phyloP scores from a whole-genome alignment of 2,329 filamentous ascomycete species.

The Teratosphaeria zuluensis region DNA sequence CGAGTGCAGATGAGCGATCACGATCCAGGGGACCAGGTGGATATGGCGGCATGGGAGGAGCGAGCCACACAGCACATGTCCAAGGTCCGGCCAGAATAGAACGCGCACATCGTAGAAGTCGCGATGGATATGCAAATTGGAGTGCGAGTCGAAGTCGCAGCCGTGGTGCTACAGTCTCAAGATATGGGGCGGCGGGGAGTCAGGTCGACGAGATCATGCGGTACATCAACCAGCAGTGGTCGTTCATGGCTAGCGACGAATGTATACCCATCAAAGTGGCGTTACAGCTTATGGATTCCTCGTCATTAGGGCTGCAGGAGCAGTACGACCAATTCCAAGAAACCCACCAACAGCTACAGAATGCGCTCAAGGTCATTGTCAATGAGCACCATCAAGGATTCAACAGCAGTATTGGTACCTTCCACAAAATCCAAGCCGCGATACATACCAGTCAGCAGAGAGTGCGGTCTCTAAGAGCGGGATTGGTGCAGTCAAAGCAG shows the following conservation, averaged over 20 bases:
- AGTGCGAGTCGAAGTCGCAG: slow-evolving; percentile 13
- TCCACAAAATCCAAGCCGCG: slow-evolving; percentile 94
- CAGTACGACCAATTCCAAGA: slow-evolving; percentile 77
- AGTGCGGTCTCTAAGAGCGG: slow-evolving; percentile 72
- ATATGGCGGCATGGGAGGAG: slow-evolving; percentile 27
- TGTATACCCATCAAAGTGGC: slow-evolving; percentile 90
- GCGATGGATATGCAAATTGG: slow-evolving; percentile 21
- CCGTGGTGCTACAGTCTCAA: slow-evolving; percentile 3
- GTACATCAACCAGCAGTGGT: slow-evolving; percentile 82
- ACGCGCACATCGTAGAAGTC: slow-evolving; percentile 33
- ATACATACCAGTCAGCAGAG: slow-evolving; percentile 81
- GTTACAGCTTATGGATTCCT: slow-evolving; percentile 87
- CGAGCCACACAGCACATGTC: slow-evolving; percentile 8
- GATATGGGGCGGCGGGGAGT: slow-evolving; percentile 30
- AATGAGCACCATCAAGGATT: slow-evolving; percentile 99
- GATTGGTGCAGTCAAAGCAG: slow-evolving; percentile 68
- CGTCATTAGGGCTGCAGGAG: slow-evolving; percentile 83
- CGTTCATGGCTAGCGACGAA: slow-evolving; percentile 77
- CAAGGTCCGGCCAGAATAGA: slow-evolving; percentile 31
- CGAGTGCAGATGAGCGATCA: slow-evolving; percentile 27
- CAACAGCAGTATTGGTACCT: slow-evolving; percentile 97
- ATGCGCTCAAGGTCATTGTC: slow-evolving; percentile 85
- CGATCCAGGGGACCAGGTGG: slow-evolving; percentile 29
- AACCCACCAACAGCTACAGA: slow-evolving; percentile 81
- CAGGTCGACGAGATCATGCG: slow-evolving; percentile 54